Evolutionary conservation across 2,329 filamentous ascomycete species (phyloP).

Genomic region (Mycosphaerelloides madeirae): DNA sequence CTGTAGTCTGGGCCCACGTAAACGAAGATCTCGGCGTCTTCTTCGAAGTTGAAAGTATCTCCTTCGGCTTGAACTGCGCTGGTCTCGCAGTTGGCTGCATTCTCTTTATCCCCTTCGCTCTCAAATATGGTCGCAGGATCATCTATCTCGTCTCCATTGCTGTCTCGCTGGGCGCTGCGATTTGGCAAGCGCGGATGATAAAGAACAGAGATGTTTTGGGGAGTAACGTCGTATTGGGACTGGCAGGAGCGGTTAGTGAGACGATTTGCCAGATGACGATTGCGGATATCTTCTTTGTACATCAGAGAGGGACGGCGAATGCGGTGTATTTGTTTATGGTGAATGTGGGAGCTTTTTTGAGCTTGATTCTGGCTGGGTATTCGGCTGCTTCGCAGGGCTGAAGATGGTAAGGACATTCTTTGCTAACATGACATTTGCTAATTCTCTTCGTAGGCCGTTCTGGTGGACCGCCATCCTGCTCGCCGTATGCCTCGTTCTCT

Average conservation of each 20-base stretch:
- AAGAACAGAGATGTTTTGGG: constrained; percentile 10
- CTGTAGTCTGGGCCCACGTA: constrained; percentile 38
- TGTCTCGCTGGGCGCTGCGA: constrained; percentile 3
- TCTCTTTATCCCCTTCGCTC: constrained; percentile 47
- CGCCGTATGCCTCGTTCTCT: constrained; percentile 26
- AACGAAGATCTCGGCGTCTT: constrained; percentile 39
- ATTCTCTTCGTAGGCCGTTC: constrained; percentile 25
- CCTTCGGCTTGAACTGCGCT: constrained; percentile 39
- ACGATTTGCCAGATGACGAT: constrained; percentile 15
- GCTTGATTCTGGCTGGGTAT: constrained; percentile 31
- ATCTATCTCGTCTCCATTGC: constrained; percentile 11
- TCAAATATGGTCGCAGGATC: constrained; percentile 38
- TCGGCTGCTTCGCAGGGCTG: constrained; percentile 27
- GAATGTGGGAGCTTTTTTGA: constrained; percentile 30
- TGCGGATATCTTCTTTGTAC: constrained; percentile 15
- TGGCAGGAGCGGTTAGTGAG: constrained; percentile 9
- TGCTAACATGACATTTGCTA: no score
- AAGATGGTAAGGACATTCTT: constrained; percentile 28
- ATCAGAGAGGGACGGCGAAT: constrained; percentile 13
- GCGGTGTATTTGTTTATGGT: constrained; percentile 37
- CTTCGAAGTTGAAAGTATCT: constrained; percentile 38
- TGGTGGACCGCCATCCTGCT: constrained; percentile 34
- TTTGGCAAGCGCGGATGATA: constrained; percentile 11
- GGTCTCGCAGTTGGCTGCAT: constrained; percentile 45
- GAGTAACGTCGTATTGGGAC: constrained; percentile 7